Conservation (phyloP, 192 early-diverging fungal species). For the Chytriomyces sp. region DNA sequence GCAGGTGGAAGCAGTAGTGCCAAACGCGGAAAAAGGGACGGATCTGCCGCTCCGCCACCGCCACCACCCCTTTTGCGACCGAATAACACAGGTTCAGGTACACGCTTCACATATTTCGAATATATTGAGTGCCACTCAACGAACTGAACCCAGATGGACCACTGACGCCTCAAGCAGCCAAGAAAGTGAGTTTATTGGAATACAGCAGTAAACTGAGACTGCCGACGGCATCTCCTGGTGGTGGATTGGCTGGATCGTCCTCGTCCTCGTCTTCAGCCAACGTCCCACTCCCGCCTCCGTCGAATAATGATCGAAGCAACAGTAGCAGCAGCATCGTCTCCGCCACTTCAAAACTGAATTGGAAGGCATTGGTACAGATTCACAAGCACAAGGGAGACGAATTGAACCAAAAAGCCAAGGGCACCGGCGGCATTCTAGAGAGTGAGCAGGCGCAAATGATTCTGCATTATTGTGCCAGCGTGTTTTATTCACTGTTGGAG, state of each 20-base stretch:
- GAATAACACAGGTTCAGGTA: no score
- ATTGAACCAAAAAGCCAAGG: constrained; percentile 14
- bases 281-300: no score
- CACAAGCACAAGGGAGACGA: constrained; percentile 29
- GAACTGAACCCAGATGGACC: no score
- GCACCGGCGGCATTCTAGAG: not conserved
- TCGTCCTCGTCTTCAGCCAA: not conserved
- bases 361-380: not conserved
- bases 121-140: no score
- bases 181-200: constrained; percentile 22
- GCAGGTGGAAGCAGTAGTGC: no score
- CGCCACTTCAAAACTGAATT: constrained; percentile 7
- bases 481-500: constrained; percentile 28
- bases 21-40: not conserved
- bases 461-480: constrained; percentile 14
- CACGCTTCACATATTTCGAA: no score
- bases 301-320: no score
- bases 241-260: not conserved
- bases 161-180: not conserved
- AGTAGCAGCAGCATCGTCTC: no score
- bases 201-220: constrained; percentile 14
- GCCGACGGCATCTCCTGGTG: not conserved
- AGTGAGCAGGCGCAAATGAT: not conserved
- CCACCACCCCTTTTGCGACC: no score
- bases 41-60: not conserved